Evolutionary conservation across 441 rosid genomes (phyloP).

Genomic region (Gossypium gossypioides): DNA sequence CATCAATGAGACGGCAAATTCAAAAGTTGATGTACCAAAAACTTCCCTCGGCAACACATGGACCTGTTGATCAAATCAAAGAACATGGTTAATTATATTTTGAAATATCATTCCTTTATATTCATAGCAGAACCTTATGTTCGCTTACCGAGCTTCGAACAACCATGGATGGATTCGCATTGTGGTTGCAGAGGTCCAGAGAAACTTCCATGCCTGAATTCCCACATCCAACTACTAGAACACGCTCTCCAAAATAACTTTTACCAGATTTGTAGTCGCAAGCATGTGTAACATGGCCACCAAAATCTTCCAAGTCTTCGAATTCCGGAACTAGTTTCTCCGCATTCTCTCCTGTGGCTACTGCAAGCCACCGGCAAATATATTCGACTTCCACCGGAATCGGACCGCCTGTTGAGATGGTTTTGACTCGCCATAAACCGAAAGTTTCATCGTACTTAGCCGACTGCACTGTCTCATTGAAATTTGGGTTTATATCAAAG

Average conservation of each 20-base stretch:
- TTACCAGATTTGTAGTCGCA: conserved; percentile 69
- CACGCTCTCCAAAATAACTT: conserved; percentile 45
- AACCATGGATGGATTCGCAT: conserved; percentile 67
- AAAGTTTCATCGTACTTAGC: conserved; percentile 62
- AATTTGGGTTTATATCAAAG: conserved; percentile 47
- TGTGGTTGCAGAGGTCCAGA: conserved; percentile 63
- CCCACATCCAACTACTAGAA: conserved; percentile 79
- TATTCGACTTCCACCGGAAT: conserved; percentile 44
- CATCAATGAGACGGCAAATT: conserved; percentile 40
- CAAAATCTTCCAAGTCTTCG: conserved; percentile 49
- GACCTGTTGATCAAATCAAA: conserved; percentile 36
- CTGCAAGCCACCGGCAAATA: conserved; percentile 74
- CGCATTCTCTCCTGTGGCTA: conserved; percentile 83
- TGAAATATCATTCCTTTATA: background rate
- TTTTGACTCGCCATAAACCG: conserved; percentile 59
- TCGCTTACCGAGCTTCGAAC: conserved; percentile 66
- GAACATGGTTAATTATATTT: background rate
- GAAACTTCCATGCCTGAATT: conserved; percentile 88
- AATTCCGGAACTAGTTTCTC: conserved; percentile 67
- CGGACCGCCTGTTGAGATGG: conserved; percentile 26
- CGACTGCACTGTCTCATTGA: conserved; percentile 59
- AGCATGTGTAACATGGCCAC: conserved; percentile 52
- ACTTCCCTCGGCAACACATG: conserved; percentile 72
- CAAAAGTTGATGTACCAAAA: conserved; percentile 58
- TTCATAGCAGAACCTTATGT: background rate